phyloP scores from a whole-genome alignment of 176 grass and related monocot species.

The Avena sativa region DNA sequence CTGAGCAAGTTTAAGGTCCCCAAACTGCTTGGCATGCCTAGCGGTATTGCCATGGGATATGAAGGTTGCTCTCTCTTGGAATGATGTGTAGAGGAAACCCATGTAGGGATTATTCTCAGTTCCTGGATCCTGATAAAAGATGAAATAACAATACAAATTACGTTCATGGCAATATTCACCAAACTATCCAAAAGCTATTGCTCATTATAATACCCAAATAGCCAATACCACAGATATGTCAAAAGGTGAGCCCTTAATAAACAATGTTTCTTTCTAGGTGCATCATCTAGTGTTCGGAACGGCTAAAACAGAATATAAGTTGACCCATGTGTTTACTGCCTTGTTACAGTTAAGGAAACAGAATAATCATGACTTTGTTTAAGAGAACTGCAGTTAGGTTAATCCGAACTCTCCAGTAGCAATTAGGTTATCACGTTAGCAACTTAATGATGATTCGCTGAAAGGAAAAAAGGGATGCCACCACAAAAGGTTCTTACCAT shows the following conservation, averaged over 20 bases:
- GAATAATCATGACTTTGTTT: background rate
- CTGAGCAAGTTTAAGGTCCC: slow-evolving; percentile 75
- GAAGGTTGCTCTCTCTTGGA: slow-evolving; percentile 86
- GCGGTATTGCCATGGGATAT: slow-evolving; percentile 80
- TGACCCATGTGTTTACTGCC: background rate
- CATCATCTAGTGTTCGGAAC: background rate
- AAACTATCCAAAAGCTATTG: slow-evolving; percentile 5
- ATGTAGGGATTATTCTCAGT: slow-evolving; percentile 70
- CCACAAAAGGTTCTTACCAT: slow-evolving; percentile 50
- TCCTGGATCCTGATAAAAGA: slow-evolving; percentile 52
- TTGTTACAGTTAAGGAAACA: background rate
- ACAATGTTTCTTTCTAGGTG: background rate
- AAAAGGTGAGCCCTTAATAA: background rate
- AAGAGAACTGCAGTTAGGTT: background rate
- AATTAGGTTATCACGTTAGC: background rate
- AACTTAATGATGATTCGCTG: background rate
- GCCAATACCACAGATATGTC: background rate
- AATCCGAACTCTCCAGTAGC: background rate
- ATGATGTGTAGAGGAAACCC: slow-evolving; percentile 83
- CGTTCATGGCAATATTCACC: background rate
- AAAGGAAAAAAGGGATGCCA: background rate
- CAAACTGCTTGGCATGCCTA: slow-evolving; percentile 69
- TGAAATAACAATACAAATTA: slow-evolving; percentile 5
- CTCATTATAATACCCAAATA: slow-evolving; percentile 9
- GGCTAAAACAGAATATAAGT: background rate